phyloP scores from a whole-genome alignment of 2,329 filamentous ascomycete genomes.

The Calonectria fujianensis region DNA sequence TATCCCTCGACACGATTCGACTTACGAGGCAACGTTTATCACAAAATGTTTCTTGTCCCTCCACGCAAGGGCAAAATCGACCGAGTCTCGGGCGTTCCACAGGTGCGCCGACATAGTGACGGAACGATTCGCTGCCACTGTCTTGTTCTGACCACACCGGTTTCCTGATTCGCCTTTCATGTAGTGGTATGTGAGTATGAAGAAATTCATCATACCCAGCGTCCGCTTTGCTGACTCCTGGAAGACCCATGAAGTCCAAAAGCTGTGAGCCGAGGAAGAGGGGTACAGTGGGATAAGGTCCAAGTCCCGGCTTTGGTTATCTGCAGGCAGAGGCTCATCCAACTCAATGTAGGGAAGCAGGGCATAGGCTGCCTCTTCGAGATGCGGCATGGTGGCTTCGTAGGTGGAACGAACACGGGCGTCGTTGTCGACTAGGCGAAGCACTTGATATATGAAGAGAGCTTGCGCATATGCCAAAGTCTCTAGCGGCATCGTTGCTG shows the following conservation, averaged over 20 bases:
- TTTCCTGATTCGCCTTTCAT: slow-evolving; percentile 19
- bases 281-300: slow-evolving; percentile 20
- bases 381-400: slow-evolving; percentile 31
- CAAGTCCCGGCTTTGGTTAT: slow-evolving; percentile 1
- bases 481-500: slow-evolving; percentile 19
- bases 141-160: slow-evolving; percentile 18
- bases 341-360: slow-evolving; percentile 22
- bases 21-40: slow-evolving; percentile 18
- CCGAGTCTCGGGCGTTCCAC: slow-evolving; percentile 25
- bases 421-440: slow-evolving; percentile 28
- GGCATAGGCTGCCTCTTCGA: slow-evolving; percentile 27
- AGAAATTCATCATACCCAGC: slow-evolving; percentile 21
- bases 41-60: slow-evolving; percentile 30
- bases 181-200: slow-evolving; percentile 10
- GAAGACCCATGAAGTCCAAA: slow-evolving; percentile 33
- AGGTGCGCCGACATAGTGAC: slow-evolving; percentile 28
- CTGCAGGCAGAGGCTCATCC: slow-evolving; percentile 17
- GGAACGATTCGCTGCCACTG: slow-evolving; percentile 17
- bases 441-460: slow-evolving; percentile 31
- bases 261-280: background rate
- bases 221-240: slow-evolving; percentile 31
- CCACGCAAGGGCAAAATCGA: slow-evolving; percentile 28
- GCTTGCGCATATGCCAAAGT: slow-evolving; percentile 29
- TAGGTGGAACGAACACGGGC: slow-evolving; percentile 23
- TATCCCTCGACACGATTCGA: slow-evolving; percentile 7